A percentile compares a stretch with the other conserved stretches of the same genome.
These are phyloP conservation scores for Quercus phellos DNA, from an alignment of 331 rosid genomes.

Conservation along the genomic window DNA sequence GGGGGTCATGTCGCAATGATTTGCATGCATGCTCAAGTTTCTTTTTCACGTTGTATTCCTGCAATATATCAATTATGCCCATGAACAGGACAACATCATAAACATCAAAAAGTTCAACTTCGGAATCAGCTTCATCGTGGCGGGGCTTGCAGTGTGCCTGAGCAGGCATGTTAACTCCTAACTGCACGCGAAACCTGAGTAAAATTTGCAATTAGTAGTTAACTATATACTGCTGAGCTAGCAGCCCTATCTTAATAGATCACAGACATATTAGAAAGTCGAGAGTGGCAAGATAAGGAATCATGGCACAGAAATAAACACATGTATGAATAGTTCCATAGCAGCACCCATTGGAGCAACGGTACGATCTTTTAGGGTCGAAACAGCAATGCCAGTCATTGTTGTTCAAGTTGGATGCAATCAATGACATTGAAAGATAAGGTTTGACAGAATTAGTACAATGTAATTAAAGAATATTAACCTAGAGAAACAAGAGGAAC, in stretches of 20 bases:
- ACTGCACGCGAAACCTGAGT: slow-evolving; percentile 70
- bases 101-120: slow-evolving; percentile 62
- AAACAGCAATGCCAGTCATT: not conserved
- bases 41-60: slow-evolving; percentile 58
- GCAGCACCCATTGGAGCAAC: not conserved
- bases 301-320: not conserved
- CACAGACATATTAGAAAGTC: not conserved
- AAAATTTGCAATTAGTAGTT: not conserved
- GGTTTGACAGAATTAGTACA: too few relatives aligned
- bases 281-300: not conserved
- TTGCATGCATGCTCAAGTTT: slow-evolving; percentile 65
- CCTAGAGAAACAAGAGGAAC: not conserved
- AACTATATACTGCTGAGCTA: not conserved
- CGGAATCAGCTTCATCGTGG: slow-evolving; percentile 33
- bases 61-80: slow-evolving; percentile 85
- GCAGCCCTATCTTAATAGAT: not conserved
- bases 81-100: slow-evolving; percentile 74
- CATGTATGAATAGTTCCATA: not conserved
- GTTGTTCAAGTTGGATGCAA: not conserved
- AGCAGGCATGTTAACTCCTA: slow-evolving; percentile 94
- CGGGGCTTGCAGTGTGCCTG: slow-evolving; percentile 42
- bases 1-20: slow-evolving; percentile 42
- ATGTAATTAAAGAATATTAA: too few relatives aligned
- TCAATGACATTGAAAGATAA: not conserved
- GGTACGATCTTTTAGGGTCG: not conserved